A percentile compares a stretch with the other conserved stretches of the same genome.
Conservation (phyloP, 441 rosid genomes). For the Adansonia grandidieri region DNA sequence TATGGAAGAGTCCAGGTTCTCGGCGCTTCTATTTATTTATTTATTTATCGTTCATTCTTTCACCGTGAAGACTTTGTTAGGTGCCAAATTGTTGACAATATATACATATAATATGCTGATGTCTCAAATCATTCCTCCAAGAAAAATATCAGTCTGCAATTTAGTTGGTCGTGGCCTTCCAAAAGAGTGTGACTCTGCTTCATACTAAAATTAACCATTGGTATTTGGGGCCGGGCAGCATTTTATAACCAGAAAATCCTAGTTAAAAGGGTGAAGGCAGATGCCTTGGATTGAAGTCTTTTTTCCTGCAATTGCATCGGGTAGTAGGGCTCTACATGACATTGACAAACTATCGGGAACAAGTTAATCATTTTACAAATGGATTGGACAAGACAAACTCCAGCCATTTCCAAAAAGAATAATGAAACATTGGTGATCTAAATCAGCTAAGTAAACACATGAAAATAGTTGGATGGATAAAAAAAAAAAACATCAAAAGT, state of each 20-base stretch:
- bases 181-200: neutral
- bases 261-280: no score
- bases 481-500: neutral
- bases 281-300: no score
- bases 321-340: neutral
- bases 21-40: neutral
- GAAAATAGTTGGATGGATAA: no score
- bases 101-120: neutral
- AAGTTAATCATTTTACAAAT: neutral
- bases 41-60: neutral
- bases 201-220: neutral
- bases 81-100: slow-evolving; percentile 5
- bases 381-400: neutral
- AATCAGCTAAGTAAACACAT: neutral
- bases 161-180: neutral
- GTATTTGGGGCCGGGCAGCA: neutral
- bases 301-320: neutral
- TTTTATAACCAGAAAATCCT: neutral
- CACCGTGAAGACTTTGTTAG: slow-evolving; percentile 12
- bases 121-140: neutral
- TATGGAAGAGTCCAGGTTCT: slow-evolving; percentile 9
- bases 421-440: neutral
- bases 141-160: neutral
- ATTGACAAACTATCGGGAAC: neutral
- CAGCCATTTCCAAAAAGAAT: neutral